Conservation (phyloP, 1,139 yeast species). For the Yamadazyma sp. region DNA sequence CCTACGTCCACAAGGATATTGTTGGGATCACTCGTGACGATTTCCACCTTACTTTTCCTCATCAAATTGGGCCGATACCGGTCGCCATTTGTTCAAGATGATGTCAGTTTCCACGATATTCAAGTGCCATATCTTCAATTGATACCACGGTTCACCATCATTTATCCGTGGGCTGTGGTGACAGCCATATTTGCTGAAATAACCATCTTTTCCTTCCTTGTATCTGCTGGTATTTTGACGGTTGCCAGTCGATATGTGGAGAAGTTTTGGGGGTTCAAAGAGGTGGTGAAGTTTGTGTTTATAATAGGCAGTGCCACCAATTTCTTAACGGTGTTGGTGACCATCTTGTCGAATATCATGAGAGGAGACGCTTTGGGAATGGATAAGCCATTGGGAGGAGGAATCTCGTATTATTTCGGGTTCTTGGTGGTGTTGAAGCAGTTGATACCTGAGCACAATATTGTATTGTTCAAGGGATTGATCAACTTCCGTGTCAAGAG, state of each 20-base stretch:
- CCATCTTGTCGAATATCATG: slow-evolving; percentile 40
- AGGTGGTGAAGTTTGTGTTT: slow-evolving; percentile 58
- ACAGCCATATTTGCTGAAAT: slow-evolving; percentile 74
- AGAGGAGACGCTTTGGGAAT: slow-evolving; percentile 39
- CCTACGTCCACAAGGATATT: slow-evolving; percentile 33
- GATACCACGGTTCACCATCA: slow-evolving; percentile 61
- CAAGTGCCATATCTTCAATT: slow-evolving; percentile 65
- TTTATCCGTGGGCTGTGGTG: slow-evolving; percentile 75
- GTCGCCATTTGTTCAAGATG: slow-evolving; percentile 16
- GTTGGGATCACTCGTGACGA: slow-evolving; percentile 22
- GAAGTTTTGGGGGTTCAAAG: slow-evolving; percentile 59
- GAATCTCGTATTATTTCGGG: slow-evolving; percentile 68
- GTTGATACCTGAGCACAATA: slow-evolving; percentile 83
- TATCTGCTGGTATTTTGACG: slow-evolving; percentile 50
- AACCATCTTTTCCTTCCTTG: slow-evolving; percentile 47
- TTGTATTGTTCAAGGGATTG: slow-evolving; percentile 62
- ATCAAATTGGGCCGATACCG: slow-evolving; percentile 35
- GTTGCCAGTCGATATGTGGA: slow-evolving; percentile 54
- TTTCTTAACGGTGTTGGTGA: slow-evolving; percentile 42
- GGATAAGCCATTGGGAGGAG: slow-evolving; percentile 65
- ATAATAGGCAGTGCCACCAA: slow-evolving; percentile 64
- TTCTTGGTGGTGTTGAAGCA: slow-evolving; percentile 86
- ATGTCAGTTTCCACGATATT: slow-evolving; percentile 34
- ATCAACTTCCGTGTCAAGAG: slow-evolving; percentile 72
- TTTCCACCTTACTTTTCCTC: slow-evolving; percentile 27